These are phyloP conservation scores for Vaccinium darrowii DNA, from an alignment of 148 eudicot species.

Conservation along the genomic window DNA sequence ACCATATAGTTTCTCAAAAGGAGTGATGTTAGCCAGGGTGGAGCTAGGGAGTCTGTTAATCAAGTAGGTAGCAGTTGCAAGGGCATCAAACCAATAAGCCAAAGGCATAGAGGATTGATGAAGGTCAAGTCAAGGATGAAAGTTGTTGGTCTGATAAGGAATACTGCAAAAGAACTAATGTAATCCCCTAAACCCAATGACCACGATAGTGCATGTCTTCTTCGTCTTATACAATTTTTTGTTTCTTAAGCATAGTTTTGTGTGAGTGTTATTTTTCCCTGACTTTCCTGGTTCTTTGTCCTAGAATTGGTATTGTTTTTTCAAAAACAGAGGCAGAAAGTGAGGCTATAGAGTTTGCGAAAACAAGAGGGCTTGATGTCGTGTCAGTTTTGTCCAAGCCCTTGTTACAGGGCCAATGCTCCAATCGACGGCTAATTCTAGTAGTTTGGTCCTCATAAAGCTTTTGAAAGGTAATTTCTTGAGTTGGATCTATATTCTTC, in stretches of 20 bases:
- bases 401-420: constrained; percentile 69
- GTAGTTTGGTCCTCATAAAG: constrained; percentile 64
- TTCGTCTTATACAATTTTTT: not conserved
- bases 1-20: not conserved
- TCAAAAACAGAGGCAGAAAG: constrained; percentile 74
- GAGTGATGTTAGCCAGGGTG: not conserved
- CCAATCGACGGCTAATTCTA: constrained; percentile 57
- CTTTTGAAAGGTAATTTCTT: constrained; percentile 60
- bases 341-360: constrained; percentile 66
- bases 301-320: constrained; percentile 82
- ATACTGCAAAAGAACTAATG: constrained; percentile 45
- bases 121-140: constrained; percentile 34
- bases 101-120: not conserved
- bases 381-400: constrained; percentile 61
- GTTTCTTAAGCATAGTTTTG: not conserved
- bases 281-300: constrained; percentile 8
- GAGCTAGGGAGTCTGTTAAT: not conserved
- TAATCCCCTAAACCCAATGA: constrained; percentile 13
- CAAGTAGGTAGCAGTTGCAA: not conserved
- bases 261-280: not conserved
- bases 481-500: not conserved
- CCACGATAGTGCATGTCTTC: not conserved
- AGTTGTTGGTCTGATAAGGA: constrained; percentile 49
- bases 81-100: not conserved
- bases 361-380: constrained; percentile 56